Evolutionary conservation across 768 basidiomycete genomes (phyloP).

Genomic region (Exidia glandulosa): DNA sequence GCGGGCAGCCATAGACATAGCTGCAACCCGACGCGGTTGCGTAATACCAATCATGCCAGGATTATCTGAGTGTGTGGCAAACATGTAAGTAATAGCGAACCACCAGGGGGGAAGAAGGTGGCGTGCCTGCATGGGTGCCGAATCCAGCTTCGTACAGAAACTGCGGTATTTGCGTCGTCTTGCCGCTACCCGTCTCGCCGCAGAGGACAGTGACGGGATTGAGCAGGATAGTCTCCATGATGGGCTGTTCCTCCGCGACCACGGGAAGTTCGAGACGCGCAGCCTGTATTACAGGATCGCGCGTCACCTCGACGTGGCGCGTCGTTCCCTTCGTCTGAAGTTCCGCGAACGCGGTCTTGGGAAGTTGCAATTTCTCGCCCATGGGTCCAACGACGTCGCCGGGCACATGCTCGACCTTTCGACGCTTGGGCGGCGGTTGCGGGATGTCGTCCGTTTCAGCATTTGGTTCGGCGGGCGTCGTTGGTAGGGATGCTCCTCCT

Average conservation of each 20-base stretch:
- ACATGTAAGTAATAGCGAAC: background rate
- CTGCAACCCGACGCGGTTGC: slow-evolving; percentile 94
- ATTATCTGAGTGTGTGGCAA: no score
- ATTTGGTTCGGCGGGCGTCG: background rate
- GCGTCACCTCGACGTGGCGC: slow-evolving; percentile 36
- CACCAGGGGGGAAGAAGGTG: slow-evolving; percentile 12
- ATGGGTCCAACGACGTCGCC: slow-evolving; percentile 63
- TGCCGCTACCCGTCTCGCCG: slow-evolving; percentile 96
- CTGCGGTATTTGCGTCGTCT: slow-evolving; percentile 97
- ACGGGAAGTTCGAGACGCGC: slow-evolving; percentile 76
- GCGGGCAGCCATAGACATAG: slow-evolving; percentile 89
- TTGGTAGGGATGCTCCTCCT: slow-evolving; percentile 7
- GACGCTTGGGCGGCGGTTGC: slow-evolving; percentile 5
- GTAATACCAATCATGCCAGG: slow-evolving; percentile 98
- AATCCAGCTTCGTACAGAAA: slow-evolving; percentile 98
- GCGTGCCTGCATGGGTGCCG: slow-evolving; percentile 54
- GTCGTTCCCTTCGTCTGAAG: slow-evolving; percentile 10
- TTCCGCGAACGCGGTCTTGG: slow-evolving; percentile 52
- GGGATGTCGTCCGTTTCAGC: background rate
- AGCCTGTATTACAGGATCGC: slow-evolving; percentile 64
- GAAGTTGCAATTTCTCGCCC: slow-evolving; percentile 59
- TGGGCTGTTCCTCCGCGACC: slow-evolving; percentile 83
- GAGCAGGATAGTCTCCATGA: slow-evolving; percentile 83
- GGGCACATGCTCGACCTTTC: slow-evolving; percentile 17
- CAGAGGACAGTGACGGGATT: slow-evolving; percentile 81